Evolutionary conservation across 331 rosid genomes (phyloP), one percentile per base, ranked within the genome.

Genomic region (Saraca asoca): DNA sequence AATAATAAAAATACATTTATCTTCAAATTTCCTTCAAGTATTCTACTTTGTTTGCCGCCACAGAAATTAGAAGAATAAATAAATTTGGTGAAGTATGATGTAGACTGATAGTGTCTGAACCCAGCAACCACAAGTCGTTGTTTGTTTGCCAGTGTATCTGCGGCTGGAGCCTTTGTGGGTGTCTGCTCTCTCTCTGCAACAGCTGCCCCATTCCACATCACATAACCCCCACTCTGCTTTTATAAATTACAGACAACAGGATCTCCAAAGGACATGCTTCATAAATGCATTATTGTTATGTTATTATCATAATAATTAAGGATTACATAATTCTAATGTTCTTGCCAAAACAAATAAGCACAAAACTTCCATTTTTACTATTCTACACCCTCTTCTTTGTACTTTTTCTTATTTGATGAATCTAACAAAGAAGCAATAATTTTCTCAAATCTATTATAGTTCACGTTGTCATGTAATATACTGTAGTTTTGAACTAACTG

Each of bases 141-240:
- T 37, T 37, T 37, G 8, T 37, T 37, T 37, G 41, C 41, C 41
- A 37, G 41, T 37, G 41, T 37, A 37, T 8, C 5, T 24, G 9
- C 5, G 42, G 79, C 66, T 79, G 66, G 63, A 58, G 57, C 48
- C 70, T 45, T 37, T 69, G 79, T 68, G 50, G 76, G 70, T 31
- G 9, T 37, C 8, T 37, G 41, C 41, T 8, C 7, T 37, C 7
- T 37, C 9, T 37, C 41, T 5, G 9, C 0, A 6, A 37, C 41
- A 6, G 0, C 41, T 8, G 5, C 9, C 9, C 70, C 72, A 63
- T 20, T 35, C 31, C 76, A 69, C 75, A 69, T 69, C 75, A 59
- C 33, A 17, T 7, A 50, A 12, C 7, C 41, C 41, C 9, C 41
- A 37, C 41, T 37, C 8, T 8, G 7, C 9, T 5, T 37, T 0